Evolutionary conservation across 257 asterid species (phyloP).

Genomic region (Coffea eugenioides): DNA sequence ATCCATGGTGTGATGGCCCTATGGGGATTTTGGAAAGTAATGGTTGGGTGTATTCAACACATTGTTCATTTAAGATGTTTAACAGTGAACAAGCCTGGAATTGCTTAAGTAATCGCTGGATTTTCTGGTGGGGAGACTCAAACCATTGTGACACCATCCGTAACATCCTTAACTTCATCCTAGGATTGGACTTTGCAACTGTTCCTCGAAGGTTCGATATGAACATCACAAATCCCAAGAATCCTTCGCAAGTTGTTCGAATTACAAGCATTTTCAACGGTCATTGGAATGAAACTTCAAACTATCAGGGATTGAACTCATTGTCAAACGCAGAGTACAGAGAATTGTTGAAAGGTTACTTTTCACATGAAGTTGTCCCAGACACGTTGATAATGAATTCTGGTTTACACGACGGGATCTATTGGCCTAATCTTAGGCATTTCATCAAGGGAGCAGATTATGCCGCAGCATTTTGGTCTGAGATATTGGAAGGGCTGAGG

Average conservation of each 20-base stretch:
- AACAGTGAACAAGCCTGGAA: slow-evolving; percentile 57
- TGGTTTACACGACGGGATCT: slow-evolving; percentile 81
- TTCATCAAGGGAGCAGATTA: slow-evolving; percentile 59
- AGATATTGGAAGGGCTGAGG: slow-evolving; percentile 43
- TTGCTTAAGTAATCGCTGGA: slow-evolving; percentile 64
- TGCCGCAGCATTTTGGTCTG: slow-evolving; percentile 76
- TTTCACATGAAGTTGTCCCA: slow-evolving; percentile 51
- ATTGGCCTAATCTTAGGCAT: slow-evolving; percentile 53
- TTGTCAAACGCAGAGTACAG: slow-evolving; percentile 47
- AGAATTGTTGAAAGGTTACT: slow-evolving; percentile 46
- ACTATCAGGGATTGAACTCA: slow-evolving; percentile 73
- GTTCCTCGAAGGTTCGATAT: slow-evolving; percentile 67
- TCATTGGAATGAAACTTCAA: slow-evolving; percentile 54
- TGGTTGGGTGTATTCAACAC: slow-evolving; percentile 91
- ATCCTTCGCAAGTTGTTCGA: slow-evolving; percentile 58
- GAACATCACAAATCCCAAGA: slow-evolving; percentile 72
- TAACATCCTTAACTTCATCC: slow-evolving; percentile 62
- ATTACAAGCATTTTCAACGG: slow-evolving; percentile 88
- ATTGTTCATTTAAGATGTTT: slow-evolving; percentile 80
- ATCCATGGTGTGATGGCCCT: slow-evolving; percentile 81
- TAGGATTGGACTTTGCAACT: slow-evolving; percentile 41
- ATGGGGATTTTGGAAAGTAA: slow-evolving; percentile 75
- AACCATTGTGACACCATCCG: slow-evolving; percentile 88
- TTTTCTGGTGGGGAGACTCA: slow-evolving; percentile 99
- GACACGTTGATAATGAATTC: slow-evolving; percentile 86